Conservation (phyloP, 1,284 basidiomycete genomes). For the Rhodofomes roseus region DNA sequence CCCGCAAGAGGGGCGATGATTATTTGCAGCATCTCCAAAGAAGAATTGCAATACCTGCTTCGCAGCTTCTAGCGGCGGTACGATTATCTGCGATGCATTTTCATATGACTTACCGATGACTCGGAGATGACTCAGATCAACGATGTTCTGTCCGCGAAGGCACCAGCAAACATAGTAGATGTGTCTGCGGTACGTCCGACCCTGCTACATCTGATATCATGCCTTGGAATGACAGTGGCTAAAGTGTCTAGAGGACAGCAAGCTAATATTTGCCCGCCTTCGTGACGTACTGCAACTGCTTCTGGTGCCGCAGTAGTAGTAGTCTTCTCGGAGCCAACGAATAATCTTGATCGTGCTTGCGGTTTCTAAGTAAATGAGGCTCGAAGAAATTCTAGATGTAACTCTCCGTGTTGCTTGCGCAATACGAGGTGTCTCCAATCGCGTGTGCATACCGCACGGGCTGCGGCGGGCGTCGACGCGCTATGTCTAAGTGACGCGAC, state of each 20-base stretch:
- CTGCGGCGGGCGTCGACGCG: not conserved
- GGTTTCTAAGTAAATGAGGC: no score
- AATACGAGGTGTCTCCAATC: no score
- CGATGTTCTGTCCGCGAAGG: not conserved
- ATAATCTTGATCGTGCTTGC: not conserved
- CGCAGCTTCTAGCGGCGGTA: not conserved
- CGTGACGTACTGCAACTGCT: not conserved
- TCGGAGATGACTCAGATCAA: not conserved
- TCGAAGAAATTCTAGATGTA: no score
- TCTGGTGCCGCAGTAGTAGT: not conserved
- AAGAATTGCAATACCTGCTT: no score
- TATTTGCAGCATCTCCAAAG: not conserved
- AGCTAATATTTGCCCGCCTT: not conserved
- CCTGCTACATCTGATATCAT: not conserved
- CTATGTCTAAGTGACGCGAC: slow-evolving; percentile 9
- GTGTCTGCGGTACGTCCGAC: not conserved
- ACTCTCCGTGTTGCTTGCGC: no score
- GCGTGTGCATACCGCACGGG: no score
- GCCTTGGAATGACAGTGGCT: not conserved
- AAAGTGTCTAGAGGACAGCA: not conserved
- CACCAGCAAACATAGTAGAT: not conserved
- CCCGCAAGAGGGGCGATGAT: not conserved
- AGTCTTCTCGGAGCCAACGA: not conserved
- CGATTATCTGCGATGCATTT: not conserved
- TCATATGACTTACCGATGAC: not conserved